Evolutionary conservation across 306 rosid species (phyloP).

Genomic region (Vigna reflexopilosa): DNA sequence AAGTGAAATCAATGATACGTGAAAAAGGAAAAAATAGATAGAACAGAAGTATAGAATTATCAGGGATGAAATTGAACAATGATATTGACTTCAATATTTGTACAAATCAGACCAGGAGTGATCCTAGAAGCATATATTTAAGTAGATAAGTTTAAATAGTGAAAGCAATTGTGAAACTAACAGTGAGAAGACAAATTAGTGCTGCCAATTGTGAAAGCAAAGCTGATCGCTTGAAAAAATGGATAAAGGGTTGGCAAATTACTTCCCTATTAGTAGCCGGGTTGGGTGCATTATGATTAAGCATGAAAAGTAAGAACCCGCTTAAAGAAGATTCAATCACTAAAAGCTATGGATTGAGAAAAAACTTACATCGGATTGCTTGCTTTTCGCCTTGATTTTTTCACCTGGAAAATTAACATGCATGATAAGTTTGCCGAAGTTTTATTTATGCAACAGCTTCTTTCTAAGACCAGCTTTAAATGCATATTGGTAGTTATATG

Average conservation of each 20-base stretch:
- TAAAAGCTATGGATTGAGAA: conserved; percentile 19
- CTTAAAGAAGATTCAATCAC: conserved; percentile 34
- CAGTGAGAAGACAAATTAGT: background rate
- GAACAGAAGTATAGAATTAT: background rate
- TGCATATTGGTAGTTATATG: conserved; percentile 10
- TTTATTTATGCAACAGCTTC: conserved; percentile 18
- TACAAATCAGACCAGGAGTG: conserved; percentile 20
- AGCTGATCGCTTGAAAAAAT: conserved; percentile 21
- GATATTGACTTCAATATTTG: conserved; percentile 20
- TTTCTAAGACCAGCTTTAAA: background rate
- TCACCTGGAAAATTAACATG: conserved; percentile 41
- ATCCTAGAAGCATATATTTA: background rate
- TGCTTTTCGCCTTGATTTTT: conserved; percentile 24
- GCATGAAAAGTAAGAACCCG: conserved; percentile 9
- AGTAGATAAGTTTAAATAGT: background rate
- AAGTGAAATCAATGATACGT: background rate
- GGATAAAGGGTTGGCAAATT: conserved; percentile 16
- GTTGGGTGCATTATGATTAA: conserved; percentile 23
- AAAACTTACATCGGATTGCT: conserved; percentile 39
- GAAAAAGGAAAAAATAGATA: background rate
- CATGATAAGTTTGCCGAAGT: conserved; percentile 27
- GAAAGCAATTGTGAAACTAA: background rate
- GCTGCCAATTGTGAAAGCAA: conserved; percentile 14
- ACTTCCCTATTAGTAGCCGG: background rate
- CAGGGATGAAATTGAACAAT: conserved; percentile 12